Conservation (phyloP, 2,329 filamentous ascomycete genomes). For the Talaromyces sp. region DNA sequence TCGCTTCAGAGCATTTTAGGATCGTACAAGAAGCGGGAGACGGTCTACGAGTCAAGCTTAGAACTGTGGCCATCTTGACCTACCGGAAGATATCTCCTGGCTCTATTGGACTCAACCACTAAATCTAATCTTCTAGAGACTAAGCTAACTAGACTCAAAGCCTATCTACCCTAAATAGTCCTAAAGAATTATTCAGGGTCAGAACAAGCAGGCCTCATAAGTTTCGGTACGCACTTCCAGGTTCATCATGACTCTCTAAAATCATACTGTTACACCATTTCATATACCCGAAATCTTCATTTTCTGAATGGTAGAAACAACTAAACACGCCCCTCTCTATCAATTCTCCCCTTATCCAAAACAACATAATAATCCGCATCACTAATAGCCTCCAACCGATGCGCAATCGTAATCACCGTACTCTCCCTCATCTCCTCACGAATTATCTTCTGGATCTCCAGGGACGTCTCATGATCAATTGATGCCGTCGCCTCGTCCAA, state of each 20-base stretch:
- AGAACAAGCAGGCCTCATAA: too few species aligned
- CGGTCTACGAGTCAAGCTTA: too few species aligned
- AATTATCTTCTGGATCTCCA: slow-evolving; percentile 38
- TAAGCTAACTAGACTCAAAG: too few species aligned
- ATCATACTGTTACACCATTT: background rate
- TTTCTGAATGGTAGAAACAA: background rate
- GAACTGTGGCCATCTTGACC: too few species aligned
- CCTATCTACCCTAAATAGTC: too few species aligned
- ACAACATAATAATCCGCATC: slow-evolving; percentile 56
- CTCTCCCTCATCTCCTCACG: slow-evolving; percentile 35
- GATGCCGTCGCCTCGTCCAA: slow-evolving; percentile 65
- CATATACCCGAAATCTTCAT: background rate
- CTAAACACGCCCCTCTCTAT: slow-evolving; percentile 14
- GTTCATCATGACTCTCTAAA: background rate
- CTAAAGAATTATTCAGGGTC: too few species aligned
- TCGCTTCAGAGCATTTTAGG: too few species aligned
- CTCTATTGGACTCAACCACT: too few species aligned
- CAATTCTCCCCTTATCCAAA: slow-evolving; percentile 50
- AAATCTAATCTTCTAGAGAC: too few species aligned
- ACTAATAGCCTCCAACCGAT: slow-evolving; percentile 60
- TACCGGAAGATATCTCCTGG: too few species aligned
- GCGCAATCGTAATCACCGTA: slow-evolving; percentile 64
- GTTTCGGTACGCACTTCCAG: background rate
- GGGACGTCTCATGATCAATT: slow-evolving; percentile 60
- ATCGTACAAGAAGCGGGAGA: too few species aligned